Conservation (phyloP, 169 alveolate species). For the Eimeria acervulina region DNA sequence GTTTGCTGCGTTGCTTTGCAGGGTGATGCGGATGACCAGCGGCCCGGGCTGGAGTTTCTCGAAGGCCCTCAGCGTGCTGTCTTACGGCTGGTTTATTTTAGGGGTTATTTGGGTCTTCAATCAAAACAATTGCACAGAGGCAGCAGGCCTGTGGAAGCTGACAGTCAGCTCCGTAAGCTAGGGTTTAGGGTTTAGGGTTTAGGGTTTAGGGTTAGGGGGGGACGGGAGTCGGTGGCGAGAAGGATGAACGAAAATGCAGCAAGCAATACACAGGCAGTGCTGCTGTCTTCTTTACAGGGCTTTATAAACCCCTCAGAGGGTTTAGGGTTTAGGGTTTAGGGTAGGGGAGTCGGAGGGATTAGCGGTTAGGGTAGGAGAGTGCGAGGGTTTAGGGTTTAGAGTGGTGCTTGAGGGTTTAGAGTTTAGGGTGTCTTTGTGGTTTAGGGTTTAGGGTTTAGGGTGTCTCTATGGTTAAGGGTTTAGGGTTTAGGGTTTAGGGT, state of each 20-base stretch:
- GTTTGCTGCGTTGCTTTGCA: not conserved
- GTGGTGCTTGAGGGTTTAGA: not conserved
- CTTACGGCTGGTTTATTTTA: conserved; percentile 80
- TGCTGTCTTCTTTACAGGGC: too few relatives aligned
- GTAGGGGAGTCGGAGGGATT: too few relatives aligned
- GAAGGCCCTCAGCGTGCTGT: conserved; percentile 41
- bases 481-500: not conserved
- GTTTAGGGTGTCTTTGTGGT: not conserved
- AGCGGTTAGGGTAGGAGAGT: too few relatives aligned
- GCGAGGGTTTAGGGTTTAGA: not conserved
- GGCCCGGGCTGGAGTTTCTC: conserved; percentile 70
- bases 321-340: not conserved
- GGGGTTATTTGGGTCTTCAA: conserved; percentile 81
- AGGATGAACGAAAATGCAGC: too few relatives aligned
- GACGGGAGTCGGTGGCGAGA: too few relatives aligned
- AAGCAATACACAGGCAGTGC: too few relatives aligned
- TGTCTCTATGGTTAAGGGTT: not conserved
- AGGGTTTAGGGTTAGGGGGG: not conserved
- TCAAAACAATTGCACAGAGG: conserved; percentile 53
- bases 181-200: conserved; percentile 25
- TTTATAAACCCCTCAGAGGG: too few relatives aligned
- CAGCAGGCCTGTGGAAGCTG: conserved; percentile 71
- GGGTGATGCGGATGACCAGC: conserved; percentile 63
- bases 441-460: not conserved
- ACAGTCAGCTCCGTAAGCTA: conserved; percentile 66